A percentile compares a stretch with the other conserved stretches of the same genome.
These are phyloP conservation scores for Trametes elegans DNA, from an alignment of 768 basidiomycete species.

Conservation along the genomic window DNA sequence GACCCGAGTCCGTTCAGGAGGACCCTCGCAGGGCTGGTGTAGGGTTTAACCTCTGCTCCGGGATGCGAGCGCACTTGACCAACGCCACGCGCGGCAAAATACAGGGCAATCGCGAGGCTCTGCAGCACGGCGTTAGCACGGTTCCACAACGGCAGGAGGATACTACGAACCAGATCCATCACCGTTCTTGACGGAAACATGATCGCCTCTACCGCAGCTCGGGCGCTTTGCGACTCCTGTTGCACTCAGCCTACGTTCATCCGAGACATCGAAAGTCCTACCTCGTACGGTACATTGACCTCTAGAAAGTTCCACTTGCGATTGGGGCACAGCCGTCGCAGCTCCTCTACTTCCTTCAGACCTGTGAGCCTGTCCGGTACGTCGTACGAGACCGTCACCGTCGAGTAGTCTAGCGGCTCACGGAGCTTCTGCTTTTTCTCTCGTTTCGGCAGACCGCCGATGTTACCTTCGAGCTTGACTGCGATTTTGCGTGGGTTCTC, in stretches of 20 bases:
- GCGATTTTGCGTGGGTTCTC: slow-evolving; percentile 87
- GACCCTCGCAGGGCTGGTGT: slow-evolving; percentile 76
- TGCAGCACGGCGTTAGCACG: slow-evolving; percentile 29
- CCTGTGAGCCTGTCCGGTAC: slow-evolving; percentile 92
- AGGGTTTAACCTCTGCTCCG: slow-evolving; percentile 43
- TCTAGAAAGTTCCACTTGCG: slow-evolving; percentile 88
- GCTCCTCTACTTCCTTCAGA: slow-evolving; percentile 71
- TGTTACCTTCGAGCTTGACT: slow-evolving; percentile 45
- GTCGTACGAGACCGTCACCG: slow-evolving; percentile 45
- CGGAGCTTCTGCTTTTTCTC: slow-evolving; percentile 40
- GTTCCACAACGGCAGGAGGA: too few relatives aligned
- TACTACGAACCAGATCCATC: slow-evolving; percentile 90
- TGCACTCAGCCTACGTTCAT: slow-evolving; percentile 1
- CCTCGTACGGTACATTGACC: slow-evolving; percentile 24
- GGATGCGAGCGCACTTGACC: slow-evolving; percentile 51
- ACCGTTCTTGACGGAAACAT: slow-evolving; percentile 83
- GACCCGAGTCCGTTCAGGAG: slow-evolving; percentile 90
- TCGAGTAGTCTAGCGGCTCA: slow-evolving; percentile 25
- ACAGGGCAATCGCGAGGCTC: slow-evolving; percentile 91
- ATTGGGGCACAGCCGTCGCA: slow-evolving; percentile 71
- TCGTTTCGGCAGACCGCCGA: slow-evolving; percentile 40
- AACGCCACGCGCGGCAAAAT: slow-evolving; percentile 83
- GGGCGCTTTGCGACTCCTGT: slow-evolving; percentile 66
- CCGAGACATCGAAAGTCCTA: not conserved
- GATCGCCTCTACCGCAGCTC: slow-evolving; percentile 54